These are phyloP conservation scores for Orbilia blumenaviensis DNA, from an alignment of 2,329 filamentous ascomycete species.

Conservation along the genomic window DNA sequence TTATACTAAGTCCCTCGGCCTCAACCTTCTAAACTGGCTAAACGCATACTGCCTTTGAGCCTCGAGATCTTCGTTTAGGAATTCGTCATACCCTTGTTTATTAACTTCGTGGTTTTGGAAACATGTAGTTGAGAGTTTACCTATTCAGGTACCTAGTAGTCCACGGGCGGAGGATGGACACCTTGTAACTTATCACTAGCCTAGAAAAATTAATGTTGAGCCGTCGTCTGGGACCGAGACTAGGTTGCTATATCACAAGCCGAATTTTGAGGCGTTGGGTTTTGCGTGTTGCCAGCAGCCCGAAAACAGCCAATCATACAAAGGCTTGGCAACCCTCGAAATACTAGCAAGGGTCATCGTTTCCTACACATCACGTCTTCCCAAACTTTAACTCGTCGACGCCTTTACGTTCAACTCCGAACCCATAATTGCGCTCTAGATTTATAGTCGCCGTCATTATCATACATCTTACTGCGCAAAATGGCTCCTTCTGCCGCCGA, in stretches of 20 bases:
- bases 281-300: background rate
- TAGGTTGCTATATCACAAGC: too few species aligned
- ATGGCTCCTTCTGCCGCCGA: conserved; percentile 47
- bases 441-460: background rate
- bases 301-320: background rate
- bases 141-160: too few species aligned
- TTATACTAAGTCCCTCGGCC: too few species aligned
- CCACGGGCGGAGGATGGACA: too few species aligned
- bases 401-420: background rate
- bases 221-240: background rate
- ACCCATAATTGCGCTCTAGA: background rate
- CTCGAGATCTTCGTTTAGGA: too few species aligned
- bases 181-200: too few species aligned
- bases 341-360: conserved; percentile 8
- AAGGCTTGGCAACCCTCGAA: conserved; percentile 2
- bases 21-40: too few species aligned
- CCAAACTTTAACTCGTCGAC: background rate
- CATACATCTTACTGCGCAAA: background rate
- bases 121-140: too few species aligned
- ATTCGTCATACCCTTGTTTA: too few species aligned
- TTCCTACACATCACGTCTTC: conserved; percentile 17
- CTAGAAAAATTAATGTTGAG: too few species aligned
- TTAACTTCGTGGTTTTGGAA: too few species aligned
- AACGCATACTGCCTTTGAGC: too few species aligned
- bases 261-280: background rate